These are phyloP conservation scores for Musa beccarii DNA, from an alignment of 176 grass and related monocot genomes.

Conservation along the genomic window DNA sequence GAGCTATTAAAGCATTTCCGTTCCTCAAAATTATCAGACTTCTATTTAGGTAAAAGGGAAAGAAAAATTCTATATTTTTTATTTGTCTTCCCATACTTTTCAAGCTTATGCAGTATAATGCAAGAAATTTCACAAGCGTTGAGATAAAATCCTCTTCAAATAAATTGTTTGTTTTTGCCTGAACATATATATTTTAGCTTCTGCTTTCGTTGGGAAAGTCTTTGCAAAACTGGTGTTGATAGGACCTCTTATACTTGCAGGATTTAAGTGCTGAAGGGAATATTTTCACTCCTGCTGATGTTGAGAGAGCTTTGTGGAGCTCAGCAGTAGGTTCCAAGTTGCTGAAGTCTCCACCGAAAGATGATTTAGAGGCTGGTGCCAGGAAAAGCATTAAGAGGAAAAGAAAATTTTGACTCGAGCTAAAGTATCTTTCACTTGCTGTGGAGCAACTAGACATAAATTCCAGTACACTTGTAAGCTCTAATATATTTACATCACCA, in stretches of 20 bases:
- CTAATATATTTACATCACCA: background rate
- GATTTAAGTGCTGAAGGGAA: conserved; percentile 57
- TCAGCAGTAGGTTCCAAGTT: conserved; percentile 44
- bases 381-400: conserved; percentile 46
- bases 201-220: background rate
- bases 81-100: background rate
- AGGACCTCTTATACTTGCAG: conserved; percentile 26
- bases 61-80: too few species aligned
- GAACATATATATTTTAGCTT: background rate
- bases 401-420: conserved; percentile 23
- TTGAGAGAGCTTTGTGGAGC: conserved; percentile 75
- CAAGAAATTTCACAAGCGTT: background rate
- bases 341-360: conserved; percentile 11
- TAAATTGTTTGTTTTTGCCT: background rate
- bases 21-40: background rate
- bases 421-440: background rate
- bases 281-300: conserved; percentile 52
- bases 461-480: background rate
- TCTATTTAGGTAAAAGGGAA: background rate
- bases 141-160: background rate
- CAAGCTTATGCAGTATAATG: background rate
- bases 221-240: background rate
- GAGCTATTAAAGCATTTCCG: background rate
- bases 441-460: background rate
- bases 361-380: conserved; percentile 16